These are phyloP conservation scores for Lactarius psammicola DNA, from an alignment of 768 basidiomycete genomes.

Conservation along the genomic window DNA sequence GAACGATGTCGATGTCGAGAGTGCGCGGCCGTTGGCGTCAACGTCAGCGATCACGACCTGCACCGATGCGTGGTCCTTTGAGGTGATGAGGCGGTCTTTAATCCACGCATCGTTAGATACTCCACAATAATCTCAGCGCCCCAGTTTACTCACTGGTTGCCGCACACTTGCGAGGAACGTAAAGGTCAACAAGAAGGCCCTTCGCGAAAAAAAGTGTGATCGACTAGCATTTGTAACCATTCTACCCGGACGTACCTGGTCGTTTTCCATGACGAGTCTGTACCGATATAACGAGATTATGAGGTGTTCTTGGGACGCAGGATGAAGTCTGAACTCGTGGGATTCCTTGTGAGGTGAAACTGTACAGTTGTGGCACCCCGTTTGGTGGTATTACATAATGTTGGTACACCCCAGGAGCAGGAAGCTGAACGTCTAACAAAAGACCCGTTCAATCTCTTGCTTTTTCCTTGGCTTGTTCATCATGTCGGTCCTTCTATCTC, in stretches of 20 bases:
- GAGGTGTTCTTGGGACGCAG: not conserved
- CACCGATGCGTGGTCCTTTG: slow-evolving; percentile 98
- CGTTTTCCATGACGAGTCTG: slow-evolving; percentile 76
- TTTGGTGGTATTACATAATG: not conserved
- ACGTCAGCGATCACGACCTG: slow-evolving; percentile 96
- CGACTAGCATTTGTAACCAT: slow-evolving; percentile 2
- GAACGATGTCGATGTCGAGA: slow-evolving; percentile 81
- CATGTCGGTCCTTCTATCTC: too few relatives aligned
- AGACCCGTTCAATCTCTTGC: too few relatives aligned
- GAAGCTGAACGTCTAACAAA: too few relatives aligned
- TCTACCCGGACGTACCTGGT: slow-evolving; percentile 57
- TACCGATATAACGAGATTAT: slow-evolving; percentile 2
- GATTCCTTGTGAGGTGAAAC: slow-evolving; percentile 17
- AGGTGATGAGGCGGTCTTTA: slow-evolving; percentile 93
- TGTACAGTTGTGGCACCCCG: slow-evolving; percentile 28
- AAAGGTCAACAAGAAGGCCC: slow-evolving; percentile 99
- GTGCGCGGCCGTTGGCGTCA: slow-evolving; percentile 80
- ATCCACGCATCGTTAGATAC: slow-evolving; percentile 14
- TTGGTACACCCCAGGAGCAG: too few relatives aligned
- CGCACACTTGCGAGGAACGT: slow-evolving; percentile 99
- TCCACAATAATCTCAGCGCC: not conserved
- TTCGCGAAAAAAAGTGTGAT: slow-evolving; percentile 35
- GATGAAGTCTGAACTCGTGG: slow-evolving; percentile 8
- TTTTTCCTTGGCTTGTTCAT: too few relatives aligned
- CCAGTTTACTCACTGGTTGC: slow-evolving; percentile 78